Percentiles rank a stretch among this genome's conserved stretches.
phyloP scores from a whole-genome alignment of 1,284 basidiomycete species.

The Heterobasidion occidentale region DNA sequence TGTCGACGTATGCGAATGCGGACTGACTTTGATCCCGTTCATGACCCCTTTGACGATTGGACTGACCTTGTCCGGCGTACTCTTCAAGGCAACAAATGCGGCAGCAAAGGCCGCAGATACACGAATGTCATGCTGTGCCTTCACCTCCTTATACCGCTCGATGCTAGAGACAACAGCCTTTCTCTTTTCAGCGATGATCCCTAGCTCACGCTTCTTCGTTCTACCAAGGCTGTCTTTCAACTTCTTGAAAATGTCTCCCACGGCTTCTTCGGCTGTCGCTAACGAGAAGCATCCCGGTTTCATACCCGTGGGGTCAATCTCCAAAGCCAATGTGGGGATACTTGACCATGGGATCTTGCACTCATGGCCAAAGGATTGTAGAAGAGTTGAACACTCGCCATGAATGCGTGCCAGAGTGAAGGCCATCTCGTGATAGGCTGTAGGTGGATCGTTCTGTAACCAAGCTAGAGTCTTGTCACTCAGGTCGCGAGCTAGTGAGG shows the following conservation, averaged over 20 bases:
- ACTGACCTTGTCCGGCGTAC: conserved; percentile 89
- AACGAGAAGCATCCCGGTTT: conserved; percentile 73
- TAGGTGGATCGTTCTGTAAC: conserved; percentile 70
- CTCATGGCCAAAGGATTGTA: conserved; percentile 76
- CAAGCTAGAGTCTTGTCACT: conserved; percentile 59
- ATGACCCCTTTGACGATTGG: conserved; percentile 96
- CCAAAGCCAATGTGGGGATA: conserved; percentile 74
- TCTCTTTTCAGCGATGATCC: conserved; percentile 74
- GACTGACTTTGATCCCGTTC: conserved; percentile 88
- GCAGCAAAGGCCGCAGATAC: conserved; percentile 87
- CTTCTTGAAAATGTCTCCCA: conserved; percentile 64
- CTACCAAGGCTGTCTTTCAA: conserved; percentile 69
- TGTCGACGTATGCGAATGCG: not conserved
- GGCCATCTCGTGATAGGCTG: conserved; percentile 90
- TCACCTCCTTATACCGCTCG: conserved; percentile 78
- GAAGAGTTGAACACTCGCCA: conserved; percentile 72
- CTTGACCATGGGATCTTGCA: conserved; percentile 79
- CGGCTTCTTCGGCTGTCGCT: conserved; percentile 68
- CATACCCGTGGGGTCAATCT: conserved; percentile 70
- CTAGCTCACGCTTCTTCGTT: conserved; percentile 74
- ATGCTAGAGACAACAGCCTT: conserved; percentile 68
- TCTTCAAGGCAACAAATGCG: conserved; percentile 81
- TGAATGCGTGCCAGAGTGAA: conserved; percentile 77
- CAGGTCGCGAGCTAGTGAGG: conserved; percentile 59
- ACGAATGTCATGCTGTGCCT: conserved; percentile 82